Base-by-base conservation (phyloP, 2,329 filamentous ascomycete genomes). In the Colletotrichum sp. region DNA sequence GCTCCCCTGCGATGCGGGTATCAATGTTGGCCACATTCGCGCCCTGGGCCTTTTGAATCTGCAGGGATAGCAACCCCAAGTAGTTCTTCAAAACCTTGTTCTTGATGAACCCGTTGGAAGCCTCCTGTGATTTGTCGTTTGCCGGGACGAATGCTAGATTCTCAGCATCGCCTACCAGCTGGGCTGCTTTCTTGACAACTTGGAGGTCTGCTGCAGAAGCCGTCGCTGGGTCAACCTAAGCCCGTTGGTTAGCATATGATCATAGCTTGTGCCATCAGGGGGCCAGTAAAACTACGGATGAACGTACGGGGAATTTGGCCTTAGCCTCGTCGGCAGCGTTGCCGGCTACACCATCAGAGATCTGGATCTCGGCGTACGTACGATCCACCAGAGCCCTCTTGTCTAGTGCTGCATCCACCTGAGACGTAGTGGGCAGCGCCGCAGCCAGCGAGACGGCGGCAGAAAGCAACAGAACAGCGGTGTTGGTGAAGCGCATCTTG, bases 41-140 rank as follows among this genome's bases (percentile, higher is more conserved):
- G 70, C 87, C 84, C 80, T 90, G 86, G 0, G 89, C 89, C 71
- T 85, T 83, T 79, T 90, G 82, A 66, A 90, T 89, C 81, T 88
- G 82, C 61, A 91, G 83, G 60, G 84, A 83, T 13, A 64, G 16
- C 74, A 90, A 79, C 78, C 90, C 86, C 15, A 90, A 86, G 82
- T 87, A 85, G 65, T 91, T 82, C 84, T 91, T 91, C 67, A 91
- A 82, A 26, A 91, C 89, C 84, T 91, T 91, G 84, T 91, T 91
- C 86, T 91, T 90, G 79, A 87, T 91, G 2, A 64, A 64, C 6
- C 61, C 61, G 61, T 64, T 64, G 10, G 18, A 26, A 1, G 61
- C 61, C 61, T 64, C 61, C n/a, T 64, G 61, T 21, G 61, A 64
- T 1, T 64, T 64, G 32, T 64, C 61, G 61, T 64, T 64, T 6